Evolutionary conservation across 2,329 filamentous ascomycete genomes (phyloP).

Genomic region (Xylaria sp.): DNA sequence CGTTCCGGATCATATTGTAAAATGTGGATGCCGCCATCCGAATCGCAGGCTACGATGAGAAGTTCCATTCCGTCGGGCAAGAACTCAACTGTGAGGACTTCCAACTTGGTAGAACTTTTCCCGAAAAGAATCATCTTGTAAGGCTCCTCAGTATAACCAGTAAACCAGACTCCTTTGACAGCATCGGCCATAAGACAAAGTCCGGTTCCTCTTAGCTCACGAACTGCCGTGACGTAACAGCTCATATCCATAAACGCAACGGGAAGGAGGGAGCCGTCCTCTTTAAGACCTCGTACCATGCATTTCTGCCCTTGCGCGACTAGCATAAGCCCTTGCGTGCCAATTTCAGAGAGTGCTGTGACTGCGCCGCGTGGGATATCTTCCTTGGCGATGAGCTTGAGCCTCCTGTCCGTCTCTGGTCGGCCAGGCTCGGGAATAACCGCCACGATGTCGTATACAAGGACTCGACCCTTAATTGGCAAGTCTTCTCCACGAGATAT

Average conservation of each 20-base stretch:
- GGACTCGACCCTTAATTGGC: conserved; percentile 80
- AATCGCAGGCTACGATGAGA: conserved; percentile 81
- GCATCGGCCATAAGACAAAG: conserved; percentile 88
- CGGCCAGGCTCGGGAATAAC: conserved; percentile 88
- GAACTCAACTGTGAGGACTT: conserved; percentile 84
- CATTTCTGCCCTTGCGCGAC: conserved; percentile 95
- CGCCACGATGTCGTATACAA: conserved; percentile 88
- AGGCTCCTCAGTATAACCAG: conserved; percentile 94
- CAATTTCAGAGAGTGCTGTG: conserved; percentile 82
- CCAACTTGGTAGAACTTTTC: conserved; percentile 79
- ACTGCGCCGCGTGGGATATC: conserved; percentile 91
- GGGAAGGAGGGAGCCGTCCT: conserved; percentile 88
- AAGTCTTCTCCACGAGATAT: conserved; percentile 90
- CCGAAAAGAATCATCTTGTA: conserved; percentile 95
- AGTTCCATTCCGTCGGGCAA: conserved; percentile 84
- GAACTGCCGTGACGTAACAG: conserved; percentile 86
- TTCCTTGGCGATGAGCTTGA: conserved; percentile 87
- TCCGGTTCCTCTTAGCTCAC: conserved; percentile 81
- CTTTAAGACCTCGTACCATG: conserved; percentile 94
- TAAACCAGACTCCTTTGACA: conserved; percentile 94
- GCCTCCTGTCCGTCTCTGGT: conserved; percentile 82
- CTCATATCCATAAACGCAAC: conserved; percentile 99
- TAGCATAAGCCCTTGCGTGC: conserved; percentile 85
- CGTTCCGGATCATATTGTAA: conserved; percentile 94
- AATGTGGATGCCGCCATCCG: conserved; percentile 84